Conservation (phyloP, 441 rosid species). For the Eruca vesicaria region DNA sequence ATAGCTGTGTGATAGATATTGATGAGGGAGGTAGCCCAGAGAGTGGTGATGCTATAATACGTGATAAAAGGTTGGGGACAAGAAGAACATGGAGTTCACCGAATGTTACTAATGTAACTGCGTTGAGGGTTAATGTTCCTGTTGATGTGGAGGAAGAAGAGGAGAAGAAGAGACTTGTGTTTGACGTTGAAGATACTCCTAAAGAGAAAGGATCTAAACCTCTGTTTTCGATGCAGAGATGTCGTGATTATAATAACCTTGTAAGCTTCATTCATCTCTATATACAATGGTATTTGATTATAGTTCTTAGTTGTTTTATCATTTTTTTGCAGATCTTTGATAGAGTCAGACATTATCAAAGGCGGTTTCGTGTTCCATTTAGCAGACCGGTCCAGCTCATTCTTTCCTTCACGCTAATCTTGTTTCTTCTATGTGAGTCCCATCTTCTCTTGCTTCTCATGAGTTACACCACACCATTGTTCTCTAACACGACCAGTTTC, state of each 20-base stretch:
- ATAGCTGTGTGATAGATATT: slow-evolving; percentile 45
- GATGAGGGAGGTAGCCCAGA: slow-evolving; percentile 45
- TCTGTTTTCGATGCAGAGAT: slow-evolving; percentile 52
- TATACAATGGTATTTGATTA: background rate
- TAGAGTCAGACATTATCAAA: slow-evolving; percentile 44
- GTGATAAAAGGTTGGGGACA: slow-evolving; percentile 37
- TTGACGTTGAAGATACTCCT: slow-evolving; percentile 57
- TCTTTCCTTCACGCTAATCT: slow-evolving; percentile 60
- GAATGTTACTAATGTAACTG: slow-evolving; percentile 48
- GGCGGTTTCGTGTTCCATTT: slow-evolving; percentile 46
- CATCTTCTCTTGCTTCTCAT: slow-evolving; percentile 15
- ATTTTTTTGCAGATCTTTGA: slow-evolving; percentile 46
- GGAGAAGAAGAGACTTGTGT: slow-evolving; percentile 20
- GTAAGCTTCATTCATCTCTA: slow-evolving; percentile 21
- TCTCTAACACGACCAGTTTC: background rate
- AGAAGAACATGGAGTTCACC: slow-evolving; percentile 64
- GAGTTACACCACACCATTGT: background rate
- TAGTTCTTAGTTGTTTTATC: slow-evolving; percentile 10
- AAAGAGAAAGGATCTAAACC: slow-evolving; percentile 66
- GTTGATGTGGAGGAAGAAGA: slow-evolving; percentile 33
- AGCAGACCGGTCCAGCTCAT: slow-evolving; percentile 62
- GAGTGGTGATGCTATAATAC: slow-evolving; percentile 34
- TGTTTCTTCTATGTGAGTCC: slow-evolving; percentile 71
- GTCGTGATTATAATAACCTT: slow-evolving; percentile 44
- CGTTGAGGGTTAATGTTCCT: slow-evolving; percentile 49